Evolutionary conservation across 352 stramenopile genomes (phyloP).

Genomic region (Globisporangium nunn): DNA sequence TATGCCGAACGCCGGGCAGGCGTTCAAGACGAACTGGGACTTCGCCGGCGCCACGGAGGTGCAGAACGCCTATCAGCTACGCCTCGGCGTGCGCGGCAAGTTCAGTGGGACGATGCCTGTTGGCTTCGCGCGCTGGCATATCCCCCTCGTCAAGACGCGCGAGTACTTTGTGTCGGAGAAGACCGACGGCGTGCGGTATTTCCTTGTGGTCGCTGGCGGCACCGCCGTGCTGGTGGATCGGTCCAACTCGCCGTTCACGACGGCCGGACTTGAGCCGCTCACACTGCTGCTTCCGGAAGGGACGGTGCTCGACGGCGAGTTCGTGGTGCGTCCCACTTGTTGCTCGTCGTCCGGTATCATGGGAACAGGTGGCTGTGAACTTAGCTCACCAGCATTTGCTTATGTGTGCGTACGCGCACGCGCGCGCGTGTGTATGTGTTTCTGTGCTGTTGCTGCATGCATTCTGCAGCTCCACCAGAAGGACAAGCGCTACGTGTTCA

Average conservation of each 20-base stretch:
- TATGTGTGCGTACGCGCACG: neutral
- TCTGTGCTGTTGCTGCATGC: constrained; percentile 6
- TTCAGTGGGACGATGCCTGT: constrained; percentile 90
- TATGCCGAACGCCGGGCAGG: constrained; percentile 72
- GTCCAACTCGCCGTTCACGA: constrained; percentile 73
- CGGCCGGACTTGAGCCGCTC: constrained; percentile 71
- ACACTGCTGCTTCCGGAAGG: constrained; percentile 75
- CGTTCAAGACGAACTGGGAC: constrained; percentile 75
- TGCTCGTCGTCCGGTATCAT: neutral
- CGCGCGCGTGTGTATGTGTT: neutral
- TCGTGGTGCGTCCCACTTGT: constrained; percentile 49
- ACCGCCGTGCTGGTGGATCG: constrained; percentile 68
- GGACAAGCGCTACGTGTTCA: constrained; percentile 82
- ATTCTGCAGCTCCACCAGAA: constrained; percentile 64
- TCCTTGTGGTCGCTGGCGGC: constrained; percentile 75
- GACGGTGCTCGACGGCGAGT: constrained; percentile 86
- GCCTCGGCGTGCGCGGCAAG: constrained; percentile 63
- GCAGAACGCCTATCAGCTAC: constrained; percentile 73
- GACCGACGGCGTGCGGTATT: constrained; percentile 89
- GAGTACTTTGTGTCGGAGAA: constrained; percentile 90
- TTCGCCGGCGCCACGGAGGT: constrained; percentile 62
- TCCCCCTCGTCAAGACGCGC: constrained; percentile 71
- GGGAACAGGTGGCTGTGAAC: neutral
- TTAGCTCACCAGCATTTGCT: neutral
- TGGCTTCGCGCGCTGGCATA: constrained; percentile 87